Evolutionary conservation across 352 stramenopile species (phyloP), one percentile per base, ranked within the genome.

Genomic region (Saprolegnia diclina): DNA sequence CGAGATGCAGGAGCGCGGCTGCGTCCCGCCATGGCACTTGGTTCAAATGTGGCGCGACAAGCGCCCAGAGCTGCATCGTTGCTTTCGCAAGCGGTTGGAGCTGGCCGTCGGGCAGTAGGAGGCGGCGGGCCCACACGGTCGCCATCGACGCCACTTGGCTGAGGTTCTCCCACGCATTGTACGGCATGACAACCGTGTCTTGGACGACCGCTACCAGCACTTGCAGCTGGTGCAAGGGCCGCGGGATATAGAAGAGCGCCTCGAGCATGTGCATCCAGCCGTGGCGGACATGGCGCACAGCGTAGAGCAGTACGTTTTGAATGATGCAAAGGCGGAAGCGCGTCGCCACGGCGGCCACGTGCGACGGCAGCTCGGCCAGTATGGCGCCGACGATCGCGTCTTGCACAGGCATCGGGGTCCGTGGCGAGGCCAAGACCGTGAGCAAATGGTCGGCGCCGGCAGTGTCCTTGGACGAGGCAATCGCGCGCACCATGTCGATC

Each of bases 211-310:
- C 71, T 22, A 70, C 72, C 40, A 90, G 54, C 26, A 75, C 44
- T 76, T 82, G 38, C 90, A 68, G 40, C 19, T 72, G 66, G 16
- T 72, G 80, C 26, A 4, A 16, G 3, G 11, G 13, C 13, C 3
- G 9, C 13, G 13, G 42, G 42, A 88, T 73, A 45, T 72, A 85
- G 64, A 90, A 94, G 72, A 87, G 88, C 69, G 90, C 80, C 61
- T 94, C 86, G 37, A 92, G 65, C 29, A 91, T 81, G 68, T 92
- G 78, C 69, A 92, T 81, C 87, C 87, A 94, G 0, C 87, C 87
- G 42, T 90, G 90, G 50, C 77, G 82, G 32, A 92, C 84, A 37
- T 86, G 70, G 19, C 91, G 65, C 6, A 91, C 73, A 55, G 78
- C 88, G 68, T 92, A 91, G 18, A 87, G 75, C 46, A 88, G 66